Percentiles rank a stretch among this genome's conserved stretches.
Evolutionary conservation across 2,329 filamentous ascomycete genomes (phyloP).

Genomic region (Nemania abortiva): DNA sequence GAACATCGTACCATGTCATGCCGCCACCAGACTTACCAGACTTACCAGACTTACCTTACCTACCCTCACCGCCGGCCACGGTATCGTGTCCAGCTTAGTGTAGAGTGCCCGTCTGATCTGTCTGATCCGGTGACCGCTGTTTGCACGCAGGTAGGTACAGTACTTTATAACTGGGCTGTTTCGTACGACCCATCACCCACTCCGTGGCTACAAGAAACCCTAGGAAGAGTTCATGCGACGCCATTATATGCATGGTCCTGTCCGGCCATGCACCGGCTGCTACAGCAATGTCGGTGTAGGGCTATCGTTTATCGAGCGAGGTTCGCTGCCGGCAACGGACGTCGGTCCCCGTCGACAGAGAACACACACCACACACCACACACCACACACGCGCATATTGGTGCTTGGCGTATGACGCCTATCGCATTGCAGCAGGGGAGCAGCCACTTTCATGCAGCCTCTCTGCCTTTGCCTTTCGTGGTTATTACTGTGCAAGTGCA

Average conservation of each 20-base stretch:
- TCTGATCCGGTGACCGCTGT: slow-evolving; percentile 37
- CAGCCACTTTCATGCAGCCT: slow-evolving; percentile 6
- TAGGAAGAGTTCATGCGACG: slow-evolving; percentile 33
- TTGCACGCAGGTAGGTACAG: slow-evolving; percentile 12
- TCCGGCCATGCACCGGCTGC: slow-evolving; percentile 26
- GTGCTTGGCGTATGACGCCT: slow-evolving; percentile 27
- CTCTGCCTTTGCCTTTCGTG: background rate
- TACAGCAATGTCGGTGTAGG: slow-evolving; percentile 41
- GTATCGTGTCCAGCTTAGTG: slow-evolving; percentile 19
- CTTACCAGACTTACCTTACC: slow-evolving; percentile 18
- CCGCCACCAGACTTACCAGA: slow-evolving; percentile 9
- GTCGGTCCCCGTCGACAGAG: slow-evolving; percentile 28
- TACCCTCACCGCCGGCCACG: slow-evolving; percentile 36
- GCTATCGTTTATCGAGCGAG: slow-evolving; percentile 22
- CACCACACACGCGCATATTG: slow-evolving; percentile 2
- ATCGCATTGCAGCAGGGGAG: slow-evolving; percentile 2
- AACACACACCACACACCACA: slow-evolving; percentile 17
- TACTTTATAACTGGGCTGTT: slow-evolving; percentile 16
- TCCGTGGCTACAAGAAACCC: slow-evolving; percentile 13
- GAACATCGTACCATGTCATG: slow-evolving; percentile 12
- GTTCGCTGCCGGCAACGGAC: slow-evolving; percentile 34
- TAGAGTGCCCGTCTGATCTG: slow-evolving; percentile 11
- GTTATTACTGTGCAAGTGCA: background rate
- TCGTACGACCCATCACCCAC: slow-evolving; percentile 10
- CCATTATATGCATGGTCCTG: slow-evolving; percentile 37